These are phyloP conservation scores for Gentiana macrophylla DNA, from an alignment of 257 asterid genomes.

Conservation along the genomic window DNA sequence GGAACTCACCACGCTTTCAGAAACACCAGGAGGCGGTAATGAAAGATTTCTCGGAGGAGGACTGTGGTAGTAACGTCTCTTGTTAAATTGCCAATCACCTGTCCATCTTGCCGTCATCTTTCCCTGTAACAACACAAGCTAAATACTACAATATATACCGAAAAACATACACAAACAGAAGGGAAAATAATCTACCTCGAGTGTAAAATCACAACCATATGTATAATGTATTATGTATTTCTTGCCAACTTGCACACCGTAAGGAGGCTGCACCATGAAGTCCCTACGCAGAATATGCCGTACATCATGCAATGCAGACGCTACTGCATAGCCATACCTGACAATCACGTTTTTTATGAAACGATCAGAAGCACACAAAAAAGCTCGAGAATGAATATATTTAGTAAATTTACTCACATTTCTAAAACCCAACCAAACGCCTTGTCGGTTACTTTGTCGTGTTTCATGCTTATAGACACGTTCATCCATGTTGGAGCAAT, in stretches of 20 bases:
- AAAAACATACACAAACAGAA: no score
- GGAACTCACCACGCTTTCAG: constrained; percentile 86
- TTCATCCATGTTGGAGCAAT: constrained; percentile 99
- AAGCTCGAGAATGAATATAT: background rate
- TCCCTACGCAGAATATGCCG: no score
- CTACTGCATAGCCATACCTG: no score
- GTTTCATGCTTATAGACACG: constrained; percentile 91
- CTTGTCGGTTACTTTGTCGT: constrained; percentile 89
- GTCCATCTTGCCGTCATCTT: constrained; percentile 69
- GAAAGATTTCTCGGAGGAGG: constrained; percentile 80
- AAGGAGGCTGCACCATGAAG: constrained; percentile 58
- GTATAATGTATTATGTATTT: constrained; percentile 79
- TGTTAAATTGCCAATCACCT: constrained; percentile 98
- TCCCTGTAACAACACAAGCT: constrained; percentile 40
- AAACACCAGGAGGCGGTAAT: constrained; percentile 92
- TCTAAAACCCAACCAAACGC: constrained; percentile 99
- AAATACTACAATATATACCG: no score
- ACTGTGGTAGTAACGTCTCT: constrained; percentile 66
- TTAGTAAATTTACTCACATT: constrained; percentile 39
- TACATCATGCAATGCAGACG: no score
- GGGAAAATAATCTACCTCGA: constrained; percentile 47
- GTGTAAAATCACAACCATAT: constrained; percentile 81
- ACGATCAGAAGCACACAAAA: background rate
- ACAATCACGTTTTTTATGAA: background rate
- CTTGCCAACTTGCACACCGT: constrained; percentile 62